Conservation (phyloP, 805 yeast genomes). For the Ascoidea tarda region DNA sequence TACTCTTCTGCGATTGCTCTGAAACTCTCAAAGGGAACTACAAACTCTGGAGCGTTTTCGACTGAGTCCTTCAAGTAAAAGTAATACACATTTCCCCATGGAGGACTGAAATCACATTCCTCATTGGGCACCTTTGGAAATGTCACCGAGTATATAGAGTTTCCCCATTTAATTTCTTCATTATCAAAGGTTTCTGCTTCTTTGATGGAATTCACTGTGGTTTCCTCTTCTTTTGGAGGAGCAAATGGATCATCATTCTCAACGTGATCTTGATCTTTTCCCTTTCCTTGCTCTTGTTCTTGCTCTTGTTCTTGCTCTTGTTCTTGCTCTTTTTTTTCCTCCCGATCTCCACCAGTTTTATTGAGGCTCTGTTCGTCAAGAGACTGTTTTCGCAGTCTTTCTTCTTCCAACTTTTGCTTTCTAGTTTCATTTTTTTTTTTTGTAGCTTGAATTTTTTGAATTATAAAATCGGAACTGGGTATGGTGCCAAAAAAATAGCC, state of each 20-base stretch:
- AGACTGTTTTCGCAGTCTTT: too few species aligned
- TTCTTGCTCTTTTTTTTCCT: not conserved
- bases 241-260: too few species aligned
- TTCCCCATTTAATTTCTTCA: slow-evolving; percentile 53
- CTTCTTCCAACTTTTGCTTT: not conserved
- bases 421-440: too few species aligned
- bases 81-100: slow-evolving; percentile 68
- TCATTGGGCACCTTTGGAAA: slow-evolving; percentile 38
- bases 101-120: not conserved
- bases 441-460: slow-evolving; percentile 35
- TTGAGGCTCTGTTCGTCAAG: too few species aligned
- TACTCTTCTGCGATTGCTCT: slow-evolving; percentile 75
- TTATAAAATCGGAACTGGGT: slow-evolving; percentile 79
- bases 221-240: slow-evolving; percentile 23
- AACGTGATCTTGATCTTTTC: too few species aligned
- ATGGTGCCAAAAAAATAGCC: slow-evolving; percentile 90
- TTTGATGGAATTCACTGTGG: too few species aligned
- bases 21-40: slow-evolving; percentile 85
- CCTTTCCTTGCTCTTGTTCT: not conserved
- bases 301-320: not conserved
- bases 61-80: slow-evolving; percentile 86
- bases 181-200: too few species aligned
- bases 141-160: slow-evolving; percentile 65
- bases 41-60: slow-evolving; percentile 92
- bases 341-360: not conserved